These are phyloP conservation scores for Psilocybe cyanescens DNA, from an alignment of 768 basidiomycete species.

Conservation along the genomic window DNA sequence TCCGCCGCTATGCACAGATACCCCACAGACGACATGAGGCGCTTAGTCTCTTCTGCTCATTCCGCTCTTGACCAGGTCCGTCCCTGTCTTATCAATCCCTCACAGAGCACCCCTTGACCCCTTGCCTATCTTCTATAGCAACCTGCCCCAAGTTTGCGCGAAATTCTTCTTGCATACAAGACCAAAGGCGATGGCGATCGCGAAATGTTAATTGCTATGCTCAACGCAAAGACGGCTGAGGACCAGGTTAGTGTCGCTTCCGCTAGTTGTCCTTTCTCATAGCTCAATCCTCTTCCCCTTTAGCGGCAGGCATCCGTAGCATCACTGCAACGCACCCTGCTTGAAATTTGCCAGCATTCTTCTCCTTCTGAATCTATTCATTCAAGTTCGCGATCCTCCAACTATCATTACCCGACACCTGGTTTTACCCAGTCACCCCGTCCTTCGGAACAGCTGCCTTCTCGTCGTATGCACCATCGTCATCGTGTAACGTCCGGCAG, in stretches of 20 bases:
- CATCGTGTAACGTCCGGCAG: conserved; percentile 38
- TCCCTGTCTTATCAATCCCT: neutral
- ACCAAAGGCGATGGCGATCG: conserved; percentile 90
- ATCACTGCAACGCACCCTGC: conserved; percentile 69
- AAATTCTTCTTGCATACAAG: conserved; percentile 86
- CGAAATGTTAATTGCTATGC: conserved; percentile 87
- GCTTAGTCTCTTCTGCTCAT: conserved; percentile 41
- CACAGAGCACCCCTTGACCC: conserved; percentile 20
- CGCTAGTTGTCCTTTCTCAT: conserved; percentile 6
- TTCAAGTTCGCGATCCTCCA: conserved; percentile 19
- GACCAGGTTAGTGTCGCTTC: conserved; percentile 69
- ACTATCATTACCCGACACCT: conserved; percentile 44
- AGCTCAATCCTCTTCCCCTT: conserved; percentile 11
- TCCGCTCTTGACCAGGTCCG: conserved; percentile 44
- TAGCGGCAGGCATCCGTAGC: conserved; percentile 76
- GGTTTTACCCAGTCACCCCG: conserved; percentile 40
- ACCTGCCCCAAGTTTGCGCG: conserved; percentile 80
- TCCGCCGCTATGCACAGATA: conserved; percentile 28
- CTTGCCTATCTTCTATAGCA: conserved; percentile 42
- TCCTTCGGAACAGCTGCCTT: conserved; percentile 32
- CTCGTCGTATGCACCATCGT: conserved; percentile 37
- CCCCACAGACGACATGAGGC: conserved; percentile 35
- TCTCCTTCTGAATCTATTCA: conserved; percentile 26
- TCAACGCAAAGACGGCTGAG: conserved; percentile 91
- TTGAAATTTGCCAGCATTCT: conserved; percentile 58